These are phyloP conservation scores for Mycosphaerella sp. DNA, from an alignment of 2,329 filamentous ascomycete genomes.

Conservation along the genomic window DNA sequence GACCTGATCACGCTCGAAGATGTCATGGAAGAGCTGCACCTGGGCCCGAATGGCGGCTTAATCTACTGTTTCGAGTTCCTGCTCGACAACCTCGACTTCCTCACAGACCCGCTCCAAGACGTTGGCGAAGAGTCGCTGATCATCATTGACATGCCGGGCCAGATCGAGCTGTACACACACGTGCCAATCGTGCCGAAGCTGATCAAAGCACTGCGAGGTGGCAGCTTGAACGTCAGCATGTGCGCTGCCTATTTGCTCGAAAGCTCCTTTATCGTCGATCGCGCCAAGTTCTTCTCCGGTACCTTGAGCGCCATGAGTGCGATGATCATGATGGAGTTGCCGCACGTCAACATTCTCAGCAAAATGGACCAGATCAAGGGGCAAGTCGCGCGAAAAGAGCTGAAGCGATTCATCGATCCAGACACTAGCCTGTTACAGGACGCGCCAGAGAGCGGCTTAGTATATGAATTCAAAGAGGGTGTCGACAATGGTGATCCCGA, in stretches of 20 bases:
- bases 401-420: conserved; percentile 85
- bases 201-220: conserved; percentile 73
- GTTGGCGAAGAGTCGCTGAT: conserved; percentile 94
- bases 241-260: conserved; percentile 94
- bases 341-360: conserved; percentile 90
- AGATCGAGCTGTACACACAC: conserved; percentile 98
- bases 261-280: conserved; percentile 90
- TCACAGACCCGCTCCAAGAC: conserved; percentile 75
- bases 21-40: conserved; percentile 90
- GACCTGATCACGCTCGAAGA: conserved; percentile 89
- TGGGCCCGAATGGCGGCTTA: conserved; percentile 86
- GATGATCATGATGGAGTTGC: conserved; percentile 97
- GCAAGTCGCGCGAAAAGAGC: conserved; percentile 75
- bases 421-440: conserved; percentile 78
- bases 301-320: conserved; percentile 96
- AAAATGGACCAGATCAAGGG: conserved; percentile 98
- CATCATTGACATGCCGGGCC: conserved; percentile 97
- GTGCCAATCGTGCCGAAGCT: conserved; percentile 85
- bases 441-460: conserved; percentile 54
- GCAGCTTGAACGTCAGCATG: conserved; percentile 79
- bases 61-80: conserved; percentile 98
- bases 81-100: conserved; percentile 87
- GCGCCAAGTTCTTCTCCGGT: conserved; percentile 94
- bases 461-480: conserved; percentile 37
- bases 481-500: conserved; percentile 51